Conservation (phyloP, 331 rosid species). For the Rhamnella rubrinervis region DNA sequence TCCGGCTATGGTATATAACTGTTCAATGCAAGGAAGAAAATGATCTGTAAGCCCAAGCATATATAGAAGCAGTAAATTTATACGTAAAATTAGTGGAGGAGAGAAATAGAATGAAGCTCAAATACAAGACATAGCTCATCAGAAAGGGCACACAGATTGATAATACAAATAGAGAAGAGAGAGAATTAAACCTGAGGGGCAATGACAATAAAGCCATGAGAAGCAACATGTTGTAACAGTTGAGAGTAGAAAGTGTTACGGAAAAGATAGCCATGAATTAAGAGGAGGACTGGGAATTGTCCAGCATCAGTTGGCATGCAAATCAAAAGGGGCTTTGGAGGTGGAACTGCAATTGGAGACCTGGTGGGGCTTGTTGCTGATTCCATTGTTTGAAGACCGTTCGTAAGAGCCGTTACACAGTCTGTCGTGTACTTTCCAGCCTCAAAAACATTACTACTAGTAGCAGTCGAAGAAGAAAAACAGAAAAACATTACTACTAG, state of each 20-base stretch:
- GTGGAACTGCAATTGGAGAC: constrained; percentile 32
- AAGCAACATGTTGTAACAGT: constrained; percentile 72
- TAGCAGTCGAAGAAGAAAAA: constrained; percentile 15
- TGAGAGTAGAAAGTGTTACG: constrained; percentile 78
- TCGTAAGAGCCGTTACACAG: not conserved
- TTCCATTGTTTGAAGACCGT: constrained; percentile 11
- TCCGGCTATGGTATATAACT: constrained; percentile 71
- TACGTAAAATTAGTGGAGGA: no score
- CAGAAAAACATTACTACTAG: not conserved
- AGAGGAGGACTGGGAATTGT: constrained; percentile 56
- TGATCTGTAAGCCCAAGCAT: no score
- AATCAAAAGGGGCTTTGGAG: constrained; percentile 74
- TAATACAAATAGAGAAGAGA: not conserved
- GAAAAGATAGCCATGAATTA: constrained; percentile 79
- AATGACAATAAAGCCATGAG: constrained; percentile 87
- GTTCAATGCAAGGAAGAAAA: constrained; percentile 15
- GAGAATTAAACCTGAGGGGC: constrained; percentile 66
- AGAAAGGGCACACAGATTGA: no score
- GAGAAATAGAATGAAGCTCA: no score
- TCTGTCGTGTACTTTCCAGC: constrained; percentile 14
- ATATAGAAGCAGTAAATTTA: no score
- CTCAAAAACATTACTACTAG: constrained; percentile 14
- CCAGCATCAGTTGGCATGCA: constrained; percentile 65
- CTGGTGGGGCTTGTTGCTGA: not conserved
- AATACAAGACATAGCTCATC: no score